Conservation (phyloP, 495 filamentous ascomycete genomes). For the Parachaetomium inaequale region DNA sequence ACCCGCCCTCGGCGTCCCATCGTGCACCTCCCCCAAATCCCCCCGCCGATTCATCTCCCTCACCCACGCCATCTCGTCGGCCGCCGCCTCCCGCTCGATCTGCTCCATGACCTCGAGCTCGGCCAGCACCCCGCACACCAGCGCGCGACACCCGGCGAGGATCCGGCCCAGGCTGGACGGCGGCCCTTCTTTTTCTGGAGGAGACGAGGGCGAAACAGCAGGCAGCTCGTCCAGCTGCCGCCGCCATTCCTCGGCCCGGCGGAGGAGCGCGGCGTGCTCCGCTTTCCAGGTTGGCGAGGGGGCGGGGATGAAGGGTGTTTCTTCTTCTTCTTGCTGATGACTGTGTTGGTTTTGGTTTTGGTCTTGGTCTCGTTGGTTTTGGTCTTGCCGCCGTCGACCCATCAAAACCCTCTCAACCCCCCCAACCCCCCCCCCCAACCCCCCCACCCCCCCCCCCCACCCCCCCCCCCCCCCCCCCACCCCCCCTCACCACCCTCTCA, state of each 20-base stretch:
- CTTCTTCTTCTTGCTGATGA: conserved; percentile 22
- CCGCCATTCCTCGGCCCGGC: conserved; percentile 45
- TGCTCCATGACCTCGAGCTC: conserved; percentile 48
- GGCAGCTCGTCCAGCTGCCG: conserved; percentile 24
- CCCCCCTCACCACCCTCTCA: conserved; percentile 43
- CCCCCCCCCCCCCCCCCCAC: conserved; percentile 49
- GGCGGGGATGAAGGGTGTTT: conserved; percentile 39
- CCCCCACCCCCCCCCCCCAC: conserved; percentile 25
- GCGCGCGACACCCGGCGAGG: conserved; percentile 34
- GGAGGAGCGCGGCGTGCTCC: conserved; percentile 37
- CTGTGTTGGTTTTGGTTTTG: too few relatives aligned
- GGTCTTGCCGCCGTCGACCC: too few relatives aligned
- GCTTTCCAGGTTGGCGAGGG: conserved; percentile 44
- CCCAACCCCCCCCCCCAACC: conserved; percentile 8
- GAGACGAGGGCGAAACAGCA: too few relatives aligned
- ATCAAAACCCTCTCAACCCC: conserved; percentile 29
- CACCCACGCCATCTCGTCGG: conserved; percentile 48
- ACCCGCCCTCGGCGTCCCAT: conserved; percentile 22
- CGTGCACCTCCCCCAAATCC: not conserved
- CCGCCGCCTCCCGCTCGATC: conserved; percentile 45
- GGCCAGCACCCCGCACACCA: conserved; percentile 47
- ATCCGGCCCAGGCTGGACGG: conserved; percentile 38
- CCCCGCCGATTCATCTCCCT: conserved; percentile 39
- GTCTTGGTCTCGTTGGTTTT: too few relatives aligned
- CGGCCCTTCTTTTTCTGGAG: not conserved